Base-by-base conservation (phyloP, 225 moss, liverwort and hornwort genomes). In the Pseudoscleropodium purum region DNA sequence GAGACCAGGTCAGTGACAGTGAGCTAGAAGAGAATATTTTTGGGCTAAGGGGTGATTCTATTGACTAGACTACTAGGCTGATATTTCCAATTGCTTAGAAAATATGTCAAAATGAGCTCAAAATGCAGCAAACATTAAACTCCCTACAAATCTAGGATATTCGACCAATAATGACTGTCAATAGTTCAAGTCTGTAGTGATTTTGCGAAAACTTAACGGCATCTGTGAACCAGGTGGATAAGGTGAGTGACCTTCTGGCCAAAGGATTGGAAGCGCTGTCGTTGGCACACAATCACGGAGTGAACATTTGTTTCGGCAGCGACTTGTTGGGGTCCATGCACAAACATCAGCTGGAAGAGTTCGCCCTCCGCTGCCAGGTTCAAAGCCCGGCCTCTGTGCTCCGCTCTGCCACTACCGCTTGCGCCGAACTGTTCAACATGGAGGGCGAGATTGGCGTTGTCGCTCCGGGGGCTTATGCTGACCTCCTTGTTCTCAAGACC, bases 251-350 rank as follows among this genome's bases (percentile, higher is more conserved):
- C 87, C 91, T 95, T 45, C 91, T 95, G 43, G 89, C 39, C 64
- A 91, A 91, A 86, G 95, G 95, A 30, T 56, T 94, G 87, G 90
- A 94, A 51, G 93, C 93, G 41, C 70, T 95, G 54, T 88, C 91
- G 41, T 70, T 95, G 87, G 95, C 95, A 36, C 88, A 94, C 36
- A 81, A 87, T 10, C 75, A 95, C 18, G 93, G 90, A 86, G 95
- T 92, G 83, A 94, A 92, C 26, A 87, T 95, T 30, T 95, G 95
- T 62, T 95, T 91, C 69, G 95, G 95, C 27, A 94, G 90, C 69
- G 95, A 95, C 89, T 88, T 95, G 76, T 67, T 95, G 88, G 95
- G 95, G 52, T 69, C 90, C 72, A 95, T 94, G 95, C 95, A 95
- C 67, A 81, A 90, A 69, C 90, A 95, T 60, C 95, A 95, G 92